Percentiles rank a stretch among this genome's conserved stretches.
phyloP scores from a whole-genome alignment of 2,329 filamentous ascomycete genomes.

The Xylariaceae sp. region DNA sequence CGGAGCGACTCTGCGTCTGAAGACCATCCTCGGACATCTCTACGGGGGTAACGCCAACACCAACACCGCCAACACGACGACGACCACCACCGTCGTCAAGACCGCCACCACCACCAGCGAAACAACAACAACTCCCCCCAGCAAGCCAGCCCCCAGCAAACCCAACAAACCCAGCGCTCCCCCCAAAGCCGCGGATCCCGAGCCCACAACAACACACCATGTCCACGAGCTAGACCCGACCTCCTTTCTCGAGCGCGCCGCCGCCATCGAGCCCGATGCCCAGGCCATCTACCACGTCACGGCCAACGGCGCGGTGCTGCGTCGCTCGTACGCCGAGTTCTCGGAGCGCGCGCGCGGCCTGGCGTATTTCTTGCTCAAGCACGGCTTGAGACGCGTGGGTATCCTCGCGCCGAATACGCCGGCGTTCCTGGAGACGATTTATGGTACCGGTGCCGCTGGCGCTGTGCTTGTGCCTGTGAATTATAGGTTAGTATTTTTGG shows the following conservation, averaged over 20 bases:
- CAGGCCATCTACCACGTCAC: conserved; percentile 83
- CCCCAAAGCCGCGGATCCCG: conserved; percentile 35
- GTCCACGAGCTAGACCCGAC: conserved; percentile 81
- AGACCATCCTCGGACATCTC: conserved; percentile 51
- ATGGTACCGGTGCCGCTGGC: conserved; percentile 77
- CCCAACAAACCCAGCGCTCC: neutral
- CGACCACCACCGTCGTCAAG: no score
- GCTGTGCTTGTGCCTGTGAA: conserved; percentile 66
- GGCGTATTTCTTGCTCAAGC: conserved; percentile 78
- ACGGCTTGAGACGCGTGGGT: conserved; percentile 70
- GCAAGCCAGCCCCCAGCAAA: no score
- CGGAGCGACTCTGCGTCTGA: conserved; percentile 56
- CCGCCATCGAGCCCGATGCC: conserved; percentile 79
- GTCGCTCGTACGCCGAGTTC: conserved; percentile 73
- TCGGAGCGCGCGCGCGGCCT: conserved; percentile 82
- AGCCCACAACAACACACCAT: conserved; percentile 44
- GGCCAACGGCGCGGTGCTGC: conserved; percentile 65
- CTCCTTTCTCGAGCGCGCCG: conserved; percentile 79
- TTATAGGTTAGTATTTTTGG: conserved; percentile 36
- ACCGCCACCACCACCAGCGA: no score
- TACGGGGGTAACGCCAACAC: conserved; percentile 31
- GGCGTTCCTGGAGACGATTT: conserved; percentile 86
- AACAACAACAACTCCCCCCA: no score
- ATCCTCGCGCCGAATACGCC: conserved; percentile 90
- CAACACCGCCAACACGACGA: conserved; percentile 5